A percentile compares a stretch with the other conserved stretches of the same genome.
phyloP scores from a whole-genome alignment of 441 rosid species.

The Macaranga tanarius region DNA sequence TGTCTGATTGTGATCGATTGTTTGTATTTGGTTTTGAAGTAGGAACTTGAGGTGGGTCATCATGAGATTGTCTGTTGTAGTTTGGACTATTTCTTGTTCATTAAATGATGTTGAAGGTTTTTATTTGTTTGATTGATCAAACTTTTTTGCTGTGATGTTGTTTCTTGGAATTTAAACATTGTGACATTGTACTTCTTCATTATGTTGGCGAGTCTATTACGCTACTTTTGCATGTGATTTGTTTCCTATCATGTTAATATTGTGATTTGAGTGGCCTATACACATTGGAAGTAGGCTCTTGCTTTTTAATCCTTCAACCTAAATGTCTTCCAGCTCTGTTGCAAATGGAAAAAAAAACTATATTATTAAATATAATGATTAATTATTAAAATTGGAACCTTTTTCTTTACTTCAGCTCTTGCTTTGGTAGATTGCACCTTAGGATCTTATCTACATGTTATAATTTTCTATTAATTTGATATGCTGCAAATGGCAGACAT shows the following conservation, averaged over 20 bases:
- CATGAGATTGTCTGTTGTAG: constrained; percentile 9
- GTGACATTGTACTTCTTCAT: constrained; percentile 18
- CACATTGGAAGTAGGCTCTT: constrained; percentile 23
- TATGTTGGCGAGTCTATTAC: constrained; percentile 8
- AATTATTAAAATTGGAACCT: background rate
- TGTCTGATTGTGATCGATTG: background rate
- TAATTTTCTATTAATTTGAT: constrained; percentile 11
- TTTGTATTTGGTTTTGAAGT: background rate
- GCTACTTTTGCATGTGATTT: constrained; percentile 19
- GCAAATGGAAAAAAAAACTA: constrained; percentile 7
- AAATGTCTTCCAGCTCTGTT: constrained; percentile 15
- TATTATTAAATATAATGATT: background rate
- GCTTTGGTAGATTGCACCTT: constrained; percentile 2
- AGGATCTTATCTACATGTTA: constrained; percentile 3
- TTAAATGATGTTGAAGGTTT: constrained; percentile 19
- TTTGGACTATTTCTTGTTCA: constrained; percentile 16
- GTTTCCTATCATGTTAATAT: constrained; percentile 6
- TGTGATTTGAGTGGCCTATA: constrained; percentile 26
- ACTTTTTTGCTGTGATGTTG: constrained; percentile 18
- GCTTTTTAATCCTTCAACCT: constrained; percentile 17
- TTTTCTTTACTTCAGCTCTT: constrained; percentile 4
- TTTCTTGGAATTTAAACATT: constrained; percentile 16
- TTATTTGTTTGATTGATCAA: constrained; percentile 19
- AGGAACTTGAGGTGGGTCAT: constrained; percentile 14
- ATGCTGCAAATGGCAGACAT: constrained; percentile 12